Conservation (phyloP, 176 grass and related monocot genomes). For the Dactylis glomerata region DNA sequence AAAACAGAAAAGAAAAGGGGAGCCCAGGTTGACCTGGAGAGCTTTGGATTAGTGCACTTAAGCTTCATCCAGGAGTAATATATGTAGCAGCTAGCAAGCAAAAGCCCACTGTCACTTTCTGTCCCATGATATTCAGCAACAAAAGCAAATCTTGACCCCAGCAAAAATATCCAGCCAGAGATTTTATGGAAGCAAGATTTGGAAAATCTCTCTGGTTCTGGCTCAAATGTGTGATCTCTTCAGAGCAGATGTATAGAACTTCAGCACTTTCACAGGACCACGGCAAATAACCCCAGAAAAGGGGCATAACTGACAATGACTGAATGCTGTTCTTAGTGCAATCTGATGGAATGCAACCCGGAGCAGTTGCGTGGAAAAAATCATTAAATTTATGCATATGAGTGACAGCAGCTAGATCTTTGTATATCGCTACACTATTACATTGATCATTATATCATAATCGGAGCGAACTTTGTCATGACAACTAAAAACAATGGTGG, state of each 20-base stretch:
- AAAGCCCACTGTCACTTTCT: conserved; percentile 28
- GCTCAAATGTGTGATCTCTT: conserved; percentile 16
- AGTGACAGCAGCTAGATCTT: not conserved
- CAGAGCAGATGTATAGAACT: not conserved
- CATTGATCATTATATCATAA: conserved; percentile 30
- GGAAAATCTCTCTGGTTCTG: conserved; percentile 1
- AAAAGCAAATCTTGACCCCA: not conserved
- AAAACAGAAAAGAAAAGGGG: not conserved
- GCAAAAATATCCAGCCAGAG: not conserved
- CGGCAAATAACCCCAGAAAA: not conserved
- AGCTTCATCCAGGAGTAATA: not conserved
- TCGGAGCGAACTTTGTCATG: conserved; percentile 22
- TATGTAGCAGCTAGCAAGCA: conserved; percentile 8
- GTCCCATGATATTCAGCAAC: not conserved
- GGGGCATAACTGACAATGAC: not conserved
- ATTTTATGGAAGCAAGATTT: not conserved
- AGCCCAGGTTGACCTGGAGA: conserved; percentile 1
- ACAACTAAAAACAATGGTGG: conserved; percentile 32
- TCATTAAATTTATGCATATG: conserved; percentile 28
- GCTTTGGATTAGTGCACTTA: not conserved
- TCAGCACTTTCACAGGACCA: not conserved
- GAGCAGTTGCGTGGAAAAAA: conserved; percentile 18
- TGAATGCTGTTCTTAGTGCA: conserved; percentile 9
- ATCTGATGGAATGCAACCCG: conserved; percentile 13
- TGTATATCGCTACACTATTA: not conserved